Base-by-base conservation (phyloP, 176 grass and related monocot species). In the Ananas comosus region DNA sequence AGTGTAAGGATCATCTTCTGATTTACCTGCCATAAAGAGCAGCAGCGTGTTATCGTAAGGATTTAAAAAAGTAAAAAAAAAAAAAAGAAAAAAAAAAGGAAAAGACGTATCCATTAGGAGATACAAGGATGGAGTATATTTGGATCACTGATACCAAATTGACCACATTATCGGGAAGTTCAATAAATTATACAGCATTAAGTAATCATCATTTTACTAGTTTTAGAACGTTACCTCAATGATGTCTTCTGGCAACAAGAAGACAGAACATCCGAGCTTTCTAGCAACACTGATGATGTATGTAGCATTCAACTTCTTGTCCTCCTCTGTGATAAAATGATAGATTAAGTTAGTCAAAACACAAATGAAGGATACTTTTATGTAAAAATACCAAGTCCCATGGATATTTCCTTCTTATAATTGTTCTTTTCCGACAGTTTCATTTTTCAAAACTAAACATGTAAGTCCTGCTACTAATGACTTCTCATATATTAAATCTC, bases 1-100 rank as follows among this genome's bases (percentile, higher is more conserved):
- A 97, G 86, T 51, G 94, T 87, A 67, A 93, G 79, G 76, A 92
- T 93, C 94, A 97, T 97, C 80, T 97, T 97, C 80, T 90, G 89
- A 82, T 97, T 97, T 74, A 97, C 89, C 94, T 96, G 86, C 69
- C 50, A 51, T 70, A 70, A 71, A 73, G 9, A 22, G 10, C 16
- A 61, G 16, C 21, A 61, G 14, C 13, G 3, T 61, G 21, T 61
- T 18, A 61, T 19, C 10, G 5, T 61, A 61, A 61, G 22, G 56
- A 18, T 2, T 9, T 7, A 18, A 77, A 76, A 56, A 49, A 14
- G 64, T 0, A 58, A 58, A 64, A 61, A 3, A 51, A 13, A 54
- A 53, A 2, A 65, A 22, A 12, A 8, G 13, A 24, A 42, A 72
- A 47, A 49, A 73, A 51, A 4, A 33, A 12, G 33, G 33, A 42